Base-by-base conservation (phyloP, 2,329 filamentous ascomycete genomes). In the Ceratocystis alfenasii region DNA sequence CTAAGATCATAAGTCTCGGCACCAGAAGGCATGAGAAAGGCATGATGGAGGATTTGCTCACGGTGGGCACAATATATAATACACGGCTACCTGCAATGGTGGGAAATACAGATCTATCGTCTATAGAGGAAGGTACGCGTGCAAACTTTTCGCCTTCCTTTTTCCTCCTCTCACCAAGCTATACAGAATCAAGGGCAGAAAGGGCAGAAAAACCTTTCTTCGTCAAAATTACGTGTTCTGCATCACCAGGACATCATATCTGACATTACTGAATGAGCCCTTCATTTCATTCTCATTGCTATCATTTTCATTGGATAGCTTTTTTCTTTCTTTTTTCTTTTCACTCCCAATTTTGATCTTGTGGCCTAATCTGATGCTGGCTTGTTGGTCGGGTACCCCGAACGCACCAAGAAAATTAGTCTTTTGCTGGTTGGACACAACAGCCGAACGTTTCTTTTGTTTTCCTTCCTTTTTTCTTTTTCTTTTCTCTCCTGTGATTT, bases 321-420 rank as follows among this genome's bases (percentile, higher is more conserved):
- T 30, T 33, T 20, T n/a, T 61, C 2, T 36, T 7, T 1, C 5
- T 8, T 62, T 22, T 44, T 59, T 57, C 53, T 20, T 36, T 36
- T 10, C 33, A 17, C n/a, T 41, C 22, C 20, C 17, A 60, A 8
- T 62, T 62, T 62, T 44, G 44, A 62, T 62, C 60, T 45, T 44
- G 60, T 62, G 60, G 44, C 20, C 36, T 22, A n/a, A 44, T 62
- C 44, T 62, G 44, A 59, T 30, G n/a, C 36, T 59, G 60, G 5
- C 36, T 15, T 41, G 36, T 20, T 30, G 15, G n/a, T 46, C 60
- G 60, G 36, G 7, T 46, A 62, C 20, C 22, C 60, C 44, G 25
- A 62, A 33, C 36, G 28, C 36, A 46, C 60, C 20, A 46, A 46
- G n/a, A 60, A 12, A 17, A 15, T n/a, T 59, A 33, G 15, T 25